These are phyloP conservation scores for Pseudogymnoascus sp. DNA, from an alignment of 2,329 filamentous ascomycete species.

Conservation along the genomic window DNA sequence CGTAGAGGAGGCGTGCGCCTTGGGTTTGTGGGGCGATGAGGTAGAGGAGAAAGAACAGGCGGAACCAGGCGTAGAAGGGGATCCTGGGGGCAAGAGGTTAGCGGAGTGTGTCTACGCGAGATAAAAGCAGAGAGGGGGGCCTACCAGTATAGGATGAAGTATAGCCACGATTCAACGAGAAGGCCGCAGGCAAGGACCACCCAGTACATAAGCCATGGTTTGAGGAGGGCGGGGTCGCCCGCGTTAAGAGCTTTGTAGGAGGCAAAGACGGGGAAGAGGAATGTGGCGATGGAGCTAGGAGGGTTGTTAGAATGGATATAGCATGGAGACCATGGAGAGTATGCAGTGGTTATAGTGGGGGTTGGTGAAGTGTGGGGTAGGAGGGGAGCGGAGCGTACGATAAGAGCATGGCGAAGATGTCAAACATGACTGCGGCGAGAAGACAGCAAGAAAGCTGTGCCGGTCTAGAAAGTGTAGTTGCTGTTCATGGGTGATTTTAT, in stretches of 20 bases:
- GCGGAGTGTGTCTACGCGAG: background rate
- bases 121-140: conserved; percentile 15
- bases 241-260: conserved; percentile 97
- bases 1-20: conserved; percentile 79
- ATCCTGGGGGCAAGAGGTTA: conserved; percentile 44
- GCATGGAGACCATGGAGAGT: conserved; percentile 1
- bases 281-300: conserved; percentile 70
- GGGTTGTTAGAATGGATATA: conserved; percentile 17
- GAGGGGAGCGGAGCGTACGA: conserved; percentile 50
- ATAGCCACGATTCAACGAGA: conserved; percentile 77
- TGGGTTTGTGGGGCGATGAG: conserved; percentile 97
- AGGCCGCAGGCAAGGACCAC: conserved; percentile 78
- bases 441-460: conserved; percentile 7
- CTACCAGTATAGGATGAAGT: conserved; percentile 77
- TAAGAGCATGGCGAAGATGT: conserved; percentile 67
- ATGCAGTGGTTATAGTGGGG: conserved; percentile 13
- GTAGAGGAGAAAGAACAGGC: conserved; percentile 80
- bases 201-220: conserved; percentile 99
- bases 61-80: conserved; percentile 89
- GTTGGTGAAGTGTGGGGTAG: conserved; percentile 13
- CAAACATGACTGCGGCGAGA: conserved; percentile 51
- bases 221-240: conserved; percentile 77
- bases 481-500: conserved; percentile 4
- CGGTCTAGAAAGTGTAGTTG: background rate
- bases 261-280: conserved; percentile 91